These are phyloP conservation scores for Trapa bicornis DNA, from an alignment of 345 rosid species.

Conservation along the genomic window DNA sequence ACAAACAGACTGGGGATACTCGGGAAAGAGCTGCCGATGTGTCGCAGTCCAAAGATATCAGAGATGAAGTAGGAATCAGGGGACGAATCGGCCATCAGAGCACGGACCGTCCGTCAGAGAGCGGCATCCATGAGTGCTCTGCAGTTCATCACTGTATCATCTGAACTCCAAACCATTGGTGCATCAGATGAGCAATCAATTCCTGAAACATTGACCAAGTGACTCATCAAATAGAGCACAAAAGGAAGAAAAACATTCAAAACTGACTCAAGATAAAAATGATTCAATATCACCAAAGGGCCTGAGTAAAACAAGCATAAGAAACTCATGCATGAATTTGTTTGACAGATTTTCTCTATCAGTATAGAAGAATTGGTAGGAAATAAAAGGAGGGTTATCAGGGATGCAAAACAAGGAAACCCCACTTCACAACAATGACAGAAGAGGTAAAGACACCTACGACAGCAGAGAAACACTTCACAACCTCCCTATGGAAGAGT, in stretches of 20 bases:
- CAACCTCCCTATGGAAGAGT: neutral
- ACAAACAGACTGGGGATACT: constrained; percentile 30
- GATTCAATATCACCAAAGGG: neutral
- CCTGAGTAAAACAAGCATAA: neutral
- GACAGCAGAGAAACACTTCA: neutral
- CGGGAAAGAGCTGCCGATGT: constrained; percentile 21
- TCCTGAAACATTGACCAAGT: neutral
- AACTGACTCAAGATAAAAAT: neutral
- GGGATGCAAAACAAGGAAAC: neutral
- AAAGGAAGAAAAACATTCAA: neutral
- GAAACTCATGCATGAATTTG: neutral
- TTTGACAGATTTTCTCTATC: neutral
- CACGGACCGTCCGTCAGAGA: neutral
- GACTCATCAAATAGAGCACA: neutral
- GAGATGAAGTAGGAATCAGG: constrained; percentile 15
- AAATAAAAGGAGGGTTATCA: neutral
- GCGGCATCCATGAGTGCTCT: constrained; percentile 7
- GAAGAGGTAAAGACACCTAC: neutral
- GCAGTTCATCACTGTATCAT: constrained; percentile 12
- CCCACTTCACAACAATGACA: neutral
- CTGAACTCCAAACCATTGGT: constrained; percentile 5
- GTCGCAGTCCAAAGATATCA: constrained; percentile 23
- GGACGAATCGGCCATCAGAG: constrained; percentile 26
- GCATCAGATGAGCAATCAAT: neutral
- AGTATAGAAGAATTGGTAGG: neutral